These are phyloP conservation scores for Apiospora hydei DNA, from an alignment of 2,329 filamentous ascomycete species.

Conservation along the genomic window DNA sequence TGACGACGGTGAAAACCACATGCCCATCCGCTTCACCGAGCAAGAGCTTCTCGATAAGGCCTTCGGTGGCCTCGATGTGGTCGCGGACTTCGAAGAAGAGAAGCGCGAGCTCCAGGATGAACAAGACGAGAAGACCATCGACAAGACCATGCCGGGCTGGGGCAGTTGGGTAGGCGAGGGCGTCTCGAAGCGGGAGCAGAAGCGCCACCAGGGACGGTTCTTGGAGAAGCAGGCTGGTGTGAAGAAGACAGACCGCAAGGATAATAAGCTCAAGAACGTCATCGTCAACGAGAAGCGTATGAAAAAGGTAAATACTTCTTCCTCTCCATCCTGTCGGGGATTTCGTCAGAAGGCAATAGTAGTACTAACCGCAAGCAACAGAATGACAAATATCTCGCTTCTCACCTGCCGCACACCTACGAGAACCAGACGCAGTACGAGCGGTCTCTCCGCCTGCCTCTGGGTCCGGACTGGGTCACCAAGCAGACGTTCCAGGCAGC, in stretches of 20 bases:
- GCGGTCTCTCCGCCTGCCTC: constrained; percentile 81
- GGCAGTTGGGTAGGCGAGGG: constrained; percentile 90
- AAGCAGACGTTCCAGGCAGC: constrained; percentile 91
- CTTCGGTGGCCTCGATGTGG: constrained; percentile 88
- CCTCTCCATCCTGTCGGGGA: background rate
- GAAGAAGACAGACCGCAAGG: constrained; percentile 78
- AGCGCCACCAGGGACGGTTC: constrained; percentile 67
- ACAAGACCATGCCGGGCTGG: constrained; percentile 92
- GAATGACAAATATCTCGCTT: constrained; percentile 88
- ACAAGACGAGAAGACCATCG: constrained; percentile 83
- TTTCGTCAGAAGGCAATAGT: constrained; percentile 24
- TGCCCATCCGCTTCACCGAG: constrained; percentile 66
- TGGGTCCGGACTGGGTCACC: constrained; percentile 96
- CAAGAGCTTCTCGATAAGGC: constrained; percentile 78
- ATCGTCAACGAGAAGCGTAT: constrained; percentile 92
- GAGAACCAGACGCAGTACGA: constrained; percentile 91
- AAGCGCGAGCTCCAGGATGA: constrained; percentile 75
- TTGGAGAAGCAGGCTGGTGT: constrained; percentile 75
- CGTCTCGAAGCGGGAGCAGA: constrained; percentile 73
- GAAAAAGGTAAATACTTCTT: constrained; percentile 71
- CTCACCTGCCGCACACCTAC: constrained; percentile 85
- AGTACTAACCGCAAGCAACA: constrained; percentile 45
- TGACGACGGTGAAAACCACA: constrained; percentile 57
- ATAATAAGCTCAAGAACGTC: constrained; percentile 81
- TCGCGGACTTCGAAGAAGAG: constrained; percentile 80